Base-by-base conservation (phyloP, 345 rosid genomes). In the Rhodamnia rubescens region DNA sequence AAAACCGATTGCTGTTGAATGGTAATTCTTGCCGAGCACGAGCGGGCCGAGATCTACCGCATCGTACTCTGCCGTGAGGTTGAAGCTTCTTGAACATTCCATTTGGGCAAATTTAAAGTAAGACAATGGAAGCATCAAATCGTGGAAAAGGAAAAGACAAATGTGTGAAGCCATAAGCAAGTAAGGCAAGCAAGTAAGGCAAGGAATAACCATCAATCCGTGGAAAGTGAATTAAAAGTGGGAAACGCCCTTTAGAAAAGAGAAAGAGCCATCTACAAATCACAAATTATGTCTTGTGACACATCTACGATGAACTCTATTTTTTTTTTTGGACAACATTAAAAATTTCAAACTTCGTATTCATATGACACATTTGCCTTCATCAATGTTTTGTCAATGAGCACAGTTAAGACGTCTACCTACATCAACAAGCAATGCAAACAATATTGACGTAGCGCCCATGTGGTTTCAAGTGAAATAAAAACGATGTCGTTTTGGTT, bases 371-470 rank as follows among this genome's bases (percentile, higher is more conserved):
- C 20, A 64, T 29, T 29, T 32, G 27, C 2, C 21, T 27, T 0
- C 7, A 4, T 14, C 9, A 14, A 27, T 18, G 74, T 14, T 61
- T 14, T 5, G 0, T 61, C 21, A 29, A 64, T 29, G 4, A 7
- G 20, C 10, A 54, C 10, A 21, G 10, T 5, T 54, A 54, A 20
- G 20, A 54, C 1, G 9, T 54, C 4, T 7, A 3, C 10, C 57
- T 54, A 2, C 20, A 54, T 54, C 2, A 2, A 29, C 0, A 0
- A 29, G 4, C 0, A 15, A 32, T 6, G 5, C 20, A 15, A 64
- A 0, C 6, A 0, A 0, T 29, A 16, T 64, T 4, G 12, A 16
- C 5, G 1, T 14, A 5, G 5, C 5, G 13, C 22, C 4, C 9
- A 29, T 5, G 0, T 15, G 11, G 7, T 5, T 61, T 27, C n/a